Base-by-base conservation (phyloP, 129 eudicot species). In the Arctium minus region DNA sequence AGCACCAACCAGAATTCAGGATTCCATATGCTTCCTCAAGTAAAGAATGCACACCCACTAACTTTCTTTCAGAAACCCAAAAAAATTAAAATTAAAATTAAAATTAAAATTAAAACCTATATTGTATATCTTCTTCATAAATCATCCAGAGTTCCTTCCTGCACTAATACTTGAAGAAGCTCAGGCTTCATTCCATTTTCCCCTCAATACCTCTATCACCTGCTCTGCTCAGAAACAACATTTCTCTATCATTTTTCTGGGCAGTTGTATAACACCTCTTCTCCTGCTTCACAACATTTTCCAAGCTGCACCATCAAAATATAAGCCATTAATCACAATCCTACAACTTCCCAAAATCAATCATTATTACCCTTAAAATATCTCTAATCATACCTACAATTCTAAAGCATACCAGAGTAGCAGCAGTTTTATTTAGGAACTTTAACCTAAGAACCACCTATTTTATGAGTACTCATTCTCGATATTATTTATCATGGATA, bases 121-220 rank as follows among this genome's bases (percentile, higher is more conserved):
- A 74, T 60, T 79, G 62, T 79, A 36, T 72, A 80, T 84, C 87
- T 35, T 65, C 22, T 44, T 84, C 74, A 83, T 60, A 60, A 60
- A 50, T 74, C 80, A 73, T 73, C 84, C 33, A 73, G 79, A 73
- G 83, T 29, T 73, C 60, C 87, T 84, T 84, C 76, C 62, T 84
- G 87, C 84, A 44, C 79, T 79, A 84, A 84, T 79, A 84, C 84
- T 84, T 84, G 64, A 84, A 84, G 80, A 80, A 80, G 80, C 80
- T 73, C 87, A 79, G 40, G 33, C 72, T 72, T 76, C 86, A 46
- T 82, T 46, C 40, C 80, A 82, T 75, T 65, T 74, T 62, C 75
- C 75, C 35, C 5, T 56, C 65, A 56, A 56, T 56, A 56, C 17
- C 68, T 60, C 75, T 60, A 35, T 27, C 78, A 53, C 22, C 70